Conservation (phyloP, 1,284 basidiomycete species). For the Sanghuangporus weigelae region DNA sequence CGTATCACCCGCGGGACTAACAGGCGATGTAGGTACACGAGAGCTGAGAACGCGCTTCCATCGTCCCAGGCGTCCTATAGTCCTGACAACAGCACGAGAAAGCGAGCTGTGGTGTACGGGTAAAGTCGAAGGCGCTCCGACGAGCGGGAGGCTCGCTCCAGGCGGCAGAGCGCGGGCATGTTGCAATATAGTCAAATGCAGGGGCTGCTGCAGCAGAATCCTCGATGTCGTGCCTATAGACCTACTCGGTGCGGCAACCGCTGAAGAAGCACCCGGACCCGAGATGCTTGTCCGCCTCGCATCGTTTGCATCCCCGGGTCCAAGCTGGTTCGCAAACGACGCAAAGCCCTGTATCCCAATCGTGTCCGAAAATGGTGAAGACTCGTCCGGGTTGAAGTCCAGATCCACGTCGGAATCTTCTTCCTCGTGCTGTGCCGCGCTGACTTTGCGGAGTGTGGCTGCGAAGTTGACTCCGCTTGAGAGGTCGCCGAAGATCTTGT, state of each 20-base stretch:
- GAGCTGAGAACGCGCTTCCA: conserved; percentile 75
- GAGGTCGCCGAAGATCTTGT: conserved; percentile 22
- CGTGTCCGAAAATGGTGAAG: conserved; percentile 25
- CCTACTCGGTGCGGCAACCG: conserved; percentile 20
- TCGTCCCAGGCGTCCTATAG: conserved; percentile 74
- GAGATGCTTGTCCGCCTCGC: neutral
- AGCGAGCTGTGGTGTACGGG: conserved; percentile 59
- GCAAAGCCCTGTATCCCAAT: conserved; percentile 31
- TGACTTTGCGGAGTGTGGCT: conserved; percentile 40
- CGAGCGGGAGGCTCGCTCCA: conserved; percentile 28
- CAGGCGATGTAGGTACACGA: conserved; percentile 35
- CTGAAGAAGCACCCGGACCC: conserved; percentile 13
- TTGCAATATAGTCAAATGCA: conserved; percentile 37
- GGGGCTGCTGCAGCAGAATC: conserved; percentile 32
- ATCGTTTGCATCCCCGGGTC: conserved; percentile 2
- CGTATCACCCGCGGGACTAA: conserved; percentile 46
- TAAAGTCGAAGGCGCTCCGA: conserved; percentile 39
- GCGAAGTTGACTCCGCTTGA: conserved; percentile 42
- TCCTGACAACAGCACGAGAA: conserved; percentile 74
- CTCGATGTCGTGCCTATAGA: conserved; percentile 25
- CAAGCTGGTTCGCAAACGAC: conserved; percentile 18
- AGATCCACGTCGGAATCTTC: conserved; percentile 71
- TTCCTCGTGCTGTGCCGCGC: conserved; percentile 36
- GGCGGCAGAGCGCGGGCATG: conserved; percentile 28
- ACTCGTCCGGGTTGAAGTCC: conserved; percentile 54